phyloP scores from a whole-genome alignment of 306 rosid species.

The Pterocarpus santalinus region DNA sequence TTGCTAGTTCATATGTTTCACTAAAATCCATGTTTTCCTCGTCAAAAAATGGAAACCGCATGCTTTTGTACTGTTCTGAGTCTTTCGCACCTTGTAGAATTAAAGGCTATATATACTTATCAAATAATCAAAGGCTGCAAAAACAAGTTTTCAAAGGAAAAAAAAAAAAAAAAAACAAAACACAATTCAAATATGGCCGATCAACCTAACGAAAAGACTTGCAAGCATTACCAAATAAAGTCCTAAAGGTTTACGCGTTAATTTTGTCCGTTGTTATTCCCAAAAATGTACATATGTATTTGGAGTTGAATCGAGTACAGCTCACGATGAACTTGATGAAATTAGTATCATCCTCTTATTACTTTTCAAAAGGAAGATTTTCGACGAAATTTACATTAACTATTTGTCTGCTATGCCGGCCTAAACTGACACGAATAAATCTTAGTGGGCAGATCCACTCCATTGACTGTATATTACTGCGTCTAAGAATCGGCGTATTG shows the following conservation, averaged over 20 bases:
- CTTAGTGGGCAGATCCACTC: neutral
- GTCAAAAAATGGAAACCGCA: neutral
- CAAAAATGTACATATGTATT: neutral
- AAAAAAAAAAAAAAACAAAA: neutral
- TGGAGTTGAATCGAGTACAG: neutral
- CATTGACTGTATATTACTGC: neutral
- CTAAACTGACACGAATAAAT: slow-evolving; percentile 9
- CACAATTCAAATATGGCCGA: slow-evolving; percentile 4
- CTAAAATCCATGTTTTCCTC: neutral
- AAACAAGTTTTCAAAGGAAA: neutral
- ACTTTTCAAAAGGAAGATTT: neutral
- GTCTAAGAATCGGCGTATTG: too few relatives aligned
- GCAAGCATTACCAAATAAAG: neutral
- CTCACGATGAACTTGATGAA: neutral
- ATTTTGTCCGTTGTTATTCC: neutral
- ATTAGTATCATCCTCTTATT: neutral
- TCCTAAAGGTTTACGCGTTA: neutral
- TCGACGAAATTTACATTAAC: neutral
- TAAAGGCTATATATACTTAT: neutral
- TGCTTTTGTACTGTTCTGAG: neutral
- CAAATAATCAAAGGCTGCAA: neutral
- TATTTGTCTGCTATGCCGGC: slow-evolving; percentile 31
- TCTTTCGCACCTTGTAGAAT: neutral
- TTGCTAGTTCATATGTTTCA: neutral
- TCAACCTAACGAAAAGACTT: neutral